Evolutionary conservation across 805 yeast genomes (phyloP).

Genomic region (Tetrapisispora taiwanensis): DNA sequence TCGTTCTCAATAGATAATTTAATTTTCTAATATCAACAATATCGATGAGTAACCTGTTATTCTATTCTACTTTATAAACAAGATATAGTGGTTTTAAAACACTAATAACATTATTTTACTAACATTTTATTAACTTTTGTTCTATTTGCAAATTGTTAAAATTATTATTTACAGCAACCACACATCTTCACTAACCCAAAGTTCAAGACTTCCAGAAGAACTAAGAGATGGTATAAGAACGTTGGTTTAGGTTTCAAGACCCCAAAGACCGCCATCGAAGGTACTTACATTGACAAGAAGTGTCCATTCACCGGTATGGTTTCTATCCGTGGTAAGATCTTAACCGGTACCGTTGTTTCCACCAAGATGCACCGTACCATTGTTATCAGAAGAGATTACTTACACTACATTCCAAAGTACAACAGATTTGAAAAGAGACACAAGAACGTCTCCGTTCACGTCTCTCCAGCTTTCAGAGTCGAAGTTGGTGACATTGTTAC

Average conservation of each 20-base stretch:
- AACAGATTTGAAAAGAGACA: slow-evolving; percentile 99
- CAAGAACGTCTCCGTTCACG: slow-evolving; percentile 99
- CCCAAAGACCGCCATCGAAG: slow-evolving; percentile 97
- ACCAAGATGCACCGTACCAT: slow-evolving; percentile 99
- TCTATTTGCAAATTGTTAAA: neutral
- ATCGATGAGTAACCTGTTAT: too few relatives aligned
- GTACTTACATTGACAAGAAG: slow-evolving; percentile 99
- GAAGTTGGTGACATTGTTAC: slow-evolving; percentile 97
- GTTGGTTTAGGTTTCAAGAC: slow-evolving; percentile 99
- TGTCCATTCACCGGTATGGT: slow-evolving; percentile 97
- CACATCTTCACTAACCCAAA: slow-evolving; percentile 99
- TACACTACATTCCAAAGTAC: slow-evolving; percentile 99
- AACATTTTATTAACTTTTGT: slow-evolving; percentile 22
- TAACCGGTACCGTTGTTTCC: slow-evolving; percentile 98
- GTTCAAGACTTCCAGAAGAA: slow-evolving; percentile 95
- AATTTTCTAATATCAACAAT: too few relatives aligned
- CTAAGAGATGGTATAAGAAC: slow-evolving; percentile 99
- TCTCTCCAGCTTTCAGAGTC: slow-evolving; percentile 99
- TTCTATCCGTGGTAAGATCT: slow-evolving; percentile 98
- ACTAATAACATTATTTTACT: slow-evolving; percentile 23
- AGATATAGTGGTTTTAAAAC: too few relatives aligned
- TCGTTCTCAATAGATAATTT: too few relatives aligned
- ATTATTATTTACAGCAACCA: slow-evolving; percentile 68
- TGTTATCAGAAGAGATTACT: slow-evolving; percentile 99
- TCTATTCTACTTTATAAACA: too few relatives aligned